phyloP scores from a whole-genome alignment of 768 basidiomycete species.

The Sporobolomyces roseus region DNA sequence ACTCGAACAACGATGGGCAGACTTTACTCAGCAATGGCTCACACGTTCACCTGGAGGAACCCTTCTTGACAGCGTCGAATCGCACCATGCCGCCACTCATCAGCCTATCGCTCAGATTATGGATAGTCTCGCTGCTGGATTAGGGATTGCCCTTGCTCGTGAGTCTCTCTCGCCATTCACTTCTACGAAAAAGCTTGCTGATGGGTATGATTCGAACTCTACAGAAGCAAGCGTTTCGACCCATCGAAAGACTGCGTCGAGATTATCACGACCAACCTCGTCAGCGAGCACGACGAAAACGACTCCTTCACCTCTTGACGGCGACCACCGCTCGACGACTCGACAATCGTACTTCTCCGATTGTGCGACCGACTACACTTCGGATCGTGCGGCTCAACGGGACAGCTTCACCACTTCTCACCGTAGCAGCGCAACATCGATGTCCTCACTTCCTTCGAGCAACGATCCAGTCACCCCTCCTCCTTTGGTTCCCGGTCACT shows the following conservation, averaged over 20 bases:
- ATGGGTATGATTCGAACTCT: no score
- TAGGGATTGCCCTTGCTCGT: slow-evolving; percentile 27
- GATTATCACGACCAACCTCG: not conserved
- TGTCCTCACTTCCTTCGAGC: slow-evolving; percentile 21
- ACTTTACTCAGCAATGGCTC: slow-evolving; percentile 27
- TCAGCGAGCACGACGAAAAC: not conserved
- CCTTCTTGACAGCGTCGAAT: slow-evolving; percentile 12
- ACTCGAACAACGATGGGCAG: slow-evolving; percentile 26
- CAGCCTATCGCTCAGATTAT: slow-evolving; percentile 34
- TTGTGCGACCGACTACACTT: slow-evolving; percentile 10
- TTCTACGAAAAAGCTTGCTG: no score
- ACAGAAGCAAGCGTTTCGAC: not conserved
- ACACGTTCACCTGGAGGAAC: slow-evolving; percentile 2
- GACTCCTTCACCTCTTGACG: not conserved
- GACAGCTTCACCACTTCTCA: slow-evolving; percentile 22
- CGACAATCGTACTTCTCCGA: slow-evolving; percentile 30
- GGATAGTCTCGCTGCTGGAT: slow-evolving; percentile 34
- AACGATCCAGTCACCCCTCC: slow-evolving; percentile 17
- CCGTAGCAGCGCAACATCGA: slow-evolving; percentile 31
- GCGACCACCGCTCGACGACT: not conserved
- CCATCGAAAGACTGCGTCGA: not conserved
- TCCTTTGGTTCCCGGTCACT: not conserved
- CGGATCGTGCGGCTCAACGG: slow-evolving; percentile 1
- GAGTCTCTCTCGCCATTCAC: not conserved
- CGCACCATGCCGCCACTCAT: slow-evolving; percentile 13